These are phyloP conservation scores for Penicillium diatomitis DNA, from an alignment of 495 filamentous ascomycete genomes.

Conservation along the genomic window DNA sequence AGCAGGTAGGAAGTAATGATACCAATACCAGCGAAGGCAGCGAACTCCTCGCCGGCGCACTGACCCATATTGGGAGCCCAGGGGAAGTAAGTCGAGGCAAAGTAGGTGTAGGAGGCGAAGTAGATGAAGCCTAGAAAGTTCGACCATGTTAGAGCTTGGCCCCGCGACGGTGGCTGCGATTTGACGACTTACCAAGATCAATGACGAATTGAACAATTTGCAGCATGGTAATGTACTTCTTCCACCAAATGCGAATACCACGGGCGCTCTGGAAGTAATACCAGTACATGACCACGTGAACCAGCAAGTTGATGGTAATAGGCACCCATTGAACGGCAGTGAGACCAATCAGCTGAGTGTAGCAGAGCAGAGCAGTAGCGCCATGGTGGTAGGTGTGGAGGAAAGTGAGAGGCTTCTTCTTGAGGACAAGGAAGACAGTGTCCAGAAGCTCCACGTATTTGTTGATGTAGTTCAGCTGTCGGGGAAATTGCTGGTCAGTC, in stretches of 20 bases:
- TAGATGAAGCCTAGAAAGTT: constrained; percentile 67
- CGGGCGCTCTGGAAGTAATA: constrained; percentile 55
- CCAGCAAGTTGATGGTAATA: constrained; percentile 58
- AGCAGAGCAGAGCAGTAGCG: constrained; percentile 62
- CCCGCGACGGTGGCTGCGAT: constrained; percentile 1
- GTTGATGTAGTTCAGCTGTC: constrained; percentile 62
- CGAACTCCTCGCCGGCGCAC: constrained; percentile 96
- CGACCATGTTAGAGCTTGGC: neutral
- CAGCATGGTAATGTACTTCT: constrained; percentile 50
- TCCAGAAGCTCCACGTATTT: constrained; percentile 64
- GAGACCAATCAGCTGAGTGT: constrained; percentile 59
- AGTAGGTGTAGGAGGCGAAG: constrained; percentile 93
- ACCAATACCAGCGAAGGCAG: constrained; percentile 84
- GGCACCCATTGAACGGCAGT: constrained; percentile 61
- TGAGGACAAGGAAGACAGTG: constrained; percentile 62
- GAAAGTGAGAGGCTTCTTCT: constrained; percentile 73
- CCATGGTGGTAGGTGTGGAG: constrained; percentile 71
- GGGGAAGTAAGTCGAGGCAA: constrained; percentile 84
- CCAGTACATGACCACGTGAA: constrained; percentile 66
- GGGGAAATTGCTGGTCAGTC: constrained; percentile 11
- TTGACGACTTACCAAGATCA: constrained; percentile 39
- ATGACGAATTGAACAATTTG: constrained; percentile 52
- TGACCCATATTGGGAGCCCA: constrained; percentile 71
- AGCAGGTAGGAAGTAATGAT: constrained; percentile 90
- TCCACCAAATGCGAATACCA: constrained; percentile 52